Conservation (phyloP, 306 rosid species). For the Cicer cuneatum region DNA sequence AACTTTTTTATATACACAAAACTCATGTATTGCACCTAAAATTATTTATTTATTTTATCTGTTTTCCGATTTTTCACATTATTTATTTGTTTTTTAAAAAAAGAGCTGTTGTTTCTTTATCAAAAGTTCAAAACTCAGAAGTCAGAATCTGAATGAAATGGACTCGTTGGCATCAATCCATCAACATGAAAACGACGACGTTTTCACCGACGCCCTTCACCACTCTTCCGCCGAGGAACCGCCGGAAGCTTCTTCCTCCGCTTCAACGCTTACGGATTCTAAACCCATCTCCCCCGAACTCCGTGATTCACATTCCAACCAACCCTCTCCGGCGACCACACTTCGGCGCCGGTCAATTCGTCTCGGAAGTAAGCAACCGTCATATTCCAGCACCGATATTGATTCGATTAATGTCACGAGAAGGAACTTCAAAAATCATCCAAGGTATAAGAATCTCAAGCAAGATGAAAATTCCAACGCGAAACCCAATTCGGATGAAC, state of each 20-base stretch:
- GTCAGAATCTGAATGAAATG: conserved; percentile 44
- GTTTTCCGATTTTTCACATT: not conserved
- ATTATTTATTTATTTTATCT: too few relatives aligned
- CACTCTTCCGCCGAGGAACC: conserved; percentile 35
- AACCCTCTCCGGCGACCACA: conserved; percentile 37
- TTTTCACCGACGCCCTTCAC: conserved; percentile 55
- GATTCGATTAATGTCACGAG: conserved; percentile 35
- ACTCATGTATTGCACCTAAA: too few relatives aligned
- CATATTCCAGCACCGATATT: conserved; percentile 8
- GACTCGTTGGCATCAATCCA: conserved; percentile 44
- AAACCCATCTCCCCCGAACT: conserved; percentile 13
- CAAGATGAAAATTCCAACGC: conserved; percentile 36
- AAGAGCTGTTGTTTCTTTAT: not conserved
- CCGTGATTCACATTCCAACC: conserved; percentile 3
- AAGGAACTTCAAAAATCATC: conserved; percentile 35
- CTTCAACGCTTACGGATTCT: conserved; percentile 34
- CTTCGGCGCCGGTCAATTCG: conserved; percentile 55
- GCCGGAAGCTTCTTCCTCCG: conserved; percentile 53
- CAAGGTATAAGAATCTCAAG: conserved; percentile 30
- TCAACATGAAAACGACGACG: conserved; percentile 52
- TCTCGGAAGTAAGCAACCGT: conserved; percentile 30
- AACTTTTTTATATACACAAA: too few relatives aligned
- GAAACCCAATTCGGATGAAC: conserved; percentile 41
- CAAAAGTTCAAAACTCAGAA: not conserved
- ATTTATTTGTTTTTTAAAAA: not conserved